Base-by-base conservation (phyloP, 139 green algal species). In the Chlamydomonas schloesseri region DNA sequence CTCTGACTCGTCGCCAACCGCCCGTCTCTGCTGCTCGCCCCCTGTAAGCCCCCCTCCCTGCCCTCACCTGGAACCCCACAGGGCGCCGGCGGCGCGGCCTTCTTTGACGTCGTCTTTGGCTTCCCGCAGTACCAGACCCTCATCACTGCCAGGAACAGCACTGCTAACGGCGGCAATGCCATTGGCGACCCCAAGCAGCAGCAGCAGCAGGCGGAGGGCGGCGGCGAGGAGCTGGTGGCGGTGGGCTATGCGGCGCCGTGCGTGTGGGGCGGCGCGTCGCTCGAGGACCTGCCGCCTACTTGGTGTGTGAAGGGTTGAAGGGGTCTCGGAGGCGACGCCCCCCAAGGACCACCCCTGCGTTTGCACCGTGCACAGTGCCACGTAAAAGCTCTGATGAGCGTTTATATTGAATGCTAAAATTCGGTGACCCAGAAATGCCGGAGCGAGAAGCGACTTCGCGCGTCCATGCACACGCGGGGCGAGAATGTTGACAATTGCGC, bases 111-210 rank as follows among this genome's bases (percentile, higher is more conserved):
- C 14, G 28, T 68, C 21, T 81, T 70, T 64, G 73, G 73, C 18
- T 69, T 70, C 73, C 73, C 73, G n/a, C 31, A 81, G 53, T 81
- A 81, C 73, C 73, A 81, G 73, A 80, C 73, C 10, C 50, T 80
- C 3, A 29, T 80, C 13, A n/a, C n/a, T n/a, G n/a, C 17, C 64
- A 3, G 31, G 9, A 11, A 21, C 11, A 5, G 67, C 20, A 14
- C 18, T 10, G 60, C 60, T 20, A 67, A 26, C 15, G 60, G 60
- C 60, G 53, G 14, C 53, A 60, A 60, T 17, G 53, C 53, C 14
- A 60, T 60, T 17, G 14, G 53, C 14, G 53, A 60, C 29, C 67
- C 13, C 67, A 72, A 23, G 67, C 29, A n/a, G n/a, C n/a, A n/a
- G n/a, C n/a, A n/a, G n/a, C n/a, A n/a, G n/a, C n/a, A n/a, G n/a